phyloP scores from a whole-genome alignment of 73 alveolate species.

The Paramecium octaurelia region DNA sequence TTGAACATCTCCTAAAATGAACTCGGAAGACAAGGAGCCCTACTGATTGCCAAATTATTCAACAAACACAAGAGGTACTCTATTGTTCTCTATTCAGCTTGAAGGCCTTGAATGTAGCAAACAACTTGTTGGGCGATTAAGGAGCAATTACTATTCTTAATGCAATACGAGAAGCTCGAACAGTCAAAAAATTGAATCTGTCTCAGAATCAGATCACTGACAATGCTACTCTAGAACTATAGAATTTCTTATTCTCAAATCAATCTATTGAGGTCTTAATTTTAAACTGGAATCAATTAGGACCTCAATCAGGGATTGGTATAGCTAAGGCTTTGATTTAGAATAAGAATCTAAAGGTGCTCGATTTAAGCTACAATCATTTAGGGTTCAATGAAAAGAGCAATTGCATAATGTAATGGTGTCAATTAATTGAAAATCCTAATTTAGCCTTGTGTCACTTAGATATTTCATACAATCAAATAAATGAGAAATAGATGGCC shows the following conservation, averaged over 20 bases:
- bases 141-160: conserved; percentile 13
- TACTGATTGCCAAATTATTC: not conserved
- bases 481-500: not conserved
- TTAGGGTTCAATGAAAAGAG: conserved; percentile 16
- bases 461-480: not conserved
- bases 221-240: not conserved
- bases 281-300: conserved; percentile 17
- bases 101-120: not conserved
- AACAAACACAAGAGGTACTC: not conserved
- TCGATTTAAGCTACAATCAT: not conserved
- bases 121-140: not conserved
- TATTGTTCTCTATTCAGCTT: not conserved
- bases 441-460: not conserved
- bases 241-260: not conserved
- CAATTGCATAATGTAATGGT: not conserved
- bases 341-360: not conserved
- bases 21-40: conserved; percentile 7
- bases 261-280: not conserved
- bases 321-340: not conserved
- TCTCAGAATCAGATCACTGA: not conserved
- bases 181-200: not conserved
- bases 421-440: not conserved
- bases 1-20: not conserved
- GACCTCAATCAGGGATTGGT: not conserved
- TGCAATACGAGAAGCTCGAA: not conserved